Evolutionary conservation across 352 stramenopile species (phyloP), one percentile per base, ranked within the genome.

Genomic region (Pythium sp.): DNA sequence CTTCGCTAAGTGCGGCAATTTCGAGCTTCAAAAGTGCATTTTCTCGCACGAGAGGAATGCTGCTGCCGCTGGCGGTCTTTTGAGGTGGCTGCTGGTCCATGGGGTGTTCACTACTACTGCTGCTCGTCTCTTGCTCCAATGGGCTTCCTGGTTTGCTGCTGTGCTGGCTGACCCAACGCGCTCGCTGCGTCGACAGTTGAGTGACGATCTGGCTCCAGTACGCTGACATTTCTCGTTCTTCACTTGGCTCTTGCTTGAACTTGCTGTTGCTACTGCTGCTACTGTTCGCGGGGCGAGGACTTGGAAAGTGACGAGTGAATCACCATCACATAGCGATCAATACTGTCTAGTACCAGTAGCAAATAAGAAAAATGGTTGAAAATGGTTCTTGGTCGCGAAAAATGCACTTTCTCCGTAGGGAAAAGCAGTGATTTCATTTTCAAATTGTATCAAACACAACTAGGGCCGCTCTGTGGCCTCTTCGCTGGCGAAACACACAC

Each of bases 1-100:
- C 32, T 4, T 18, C 32, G 6, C 12, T 36, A 9, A 70, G 34
- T 18, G 26, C 46, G 1, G 46, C 46, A 18, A 70, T 15, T 18
- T 70, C 46, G 32, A 22, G 65, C 46, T 55, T 65, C 32, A 70
- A 58, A 7, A 5, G 9, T 8, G 41, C 65, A 58, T 70, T 70
- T 26, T 65, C 63, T 32, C 7, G 54, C 1, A 3, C 15, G 0
- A 49, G 20, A 3, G 36, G 1, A 6, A 9, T 7, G 20, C 30
- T 34, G 26, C 11, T 24, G 46, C 20, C 34, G 53, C 15, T 36
- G 14, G 5, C 30, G 55, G 20, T 24, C 9, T 3, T 15, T 36
- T 6, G 6, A 14, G 15, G 20, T n/a, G 18, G 20, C 59, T 57
- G 20, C 41, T 57, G 26, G 3, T 56, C 41, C 2, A 43, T 12